Evolutionary conservation across 2,329 filamentous ascomycete species (phyloP).

Genomic region (Samsoniella hepiali): DNA sequence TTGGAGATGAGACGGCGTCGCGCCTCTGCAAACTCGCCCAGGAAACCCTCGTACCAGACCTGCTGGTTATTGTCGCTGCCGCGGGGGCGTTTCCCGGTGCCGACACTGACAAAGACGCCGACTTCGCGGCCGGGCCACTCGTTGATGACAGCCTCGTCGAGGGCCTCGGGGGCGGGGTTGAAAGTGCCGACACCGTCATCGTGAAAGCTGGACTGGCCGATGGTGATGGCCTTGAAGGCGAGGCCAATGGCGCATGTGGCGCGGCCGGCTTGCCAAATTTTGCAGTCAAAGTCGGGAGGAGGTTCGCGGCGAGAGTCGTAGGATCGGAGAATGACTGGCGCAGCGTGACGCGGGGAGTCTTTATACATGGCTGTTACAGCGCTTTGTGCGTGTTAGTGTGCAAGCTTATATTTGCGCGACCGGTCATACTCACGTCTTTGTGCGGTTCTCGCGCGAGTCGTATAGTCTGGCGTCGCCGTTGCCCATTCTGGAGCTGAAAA

Average conservation of each 20-base stretch:
- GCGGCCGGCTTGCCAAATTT: constrained; percentile 93
- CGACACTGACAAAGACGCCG: constrained; percentile 87
- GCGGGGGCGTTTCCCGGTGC: constrained; percentile 79
- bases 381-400: constrained; percentile 42
- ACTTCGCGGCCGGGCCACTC: constrained; percentile 95
- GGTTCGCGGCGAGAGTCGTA: constrained; percentile 95
- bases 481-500: constrained; percentile 61
- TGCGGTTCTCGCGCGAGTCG: constrained; percentile 78
- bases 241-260: constrained; percentile 89
- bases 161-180: constrained; percentile 79
- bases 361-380: constrained; percentile 89
- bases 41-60: constrained; percentile 90
- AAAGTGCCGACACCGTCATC: constrained; percentile 91
- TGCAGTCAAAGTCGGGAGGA: constrained; percentile 86
- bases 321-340: constrained; percentile 76
- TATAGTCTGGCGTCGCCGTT: constrained; percentile 87
- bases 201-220: constrained; percentile 90
- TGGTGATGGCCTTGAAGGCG: constrained; percentile 92
- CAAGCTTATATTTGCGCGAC: too few relatives aligned
- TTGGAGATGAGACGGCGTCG: constrained; percentile 80
- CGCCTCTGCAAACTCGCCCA: constrained; percentile 90
- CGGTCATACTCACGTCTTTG: constrained; percentile 69
- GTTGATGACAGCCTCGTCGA: constrained; percentile 88
- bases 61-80: constrained; percentile 66
- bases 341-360: constrained; percentile 66